A percentile compares a stretch with the other conserved stretches of the same genome.
phyloP scores from a whole-genome alignment of 331 rosid genomes.

The Quercus lobata region DNA sequence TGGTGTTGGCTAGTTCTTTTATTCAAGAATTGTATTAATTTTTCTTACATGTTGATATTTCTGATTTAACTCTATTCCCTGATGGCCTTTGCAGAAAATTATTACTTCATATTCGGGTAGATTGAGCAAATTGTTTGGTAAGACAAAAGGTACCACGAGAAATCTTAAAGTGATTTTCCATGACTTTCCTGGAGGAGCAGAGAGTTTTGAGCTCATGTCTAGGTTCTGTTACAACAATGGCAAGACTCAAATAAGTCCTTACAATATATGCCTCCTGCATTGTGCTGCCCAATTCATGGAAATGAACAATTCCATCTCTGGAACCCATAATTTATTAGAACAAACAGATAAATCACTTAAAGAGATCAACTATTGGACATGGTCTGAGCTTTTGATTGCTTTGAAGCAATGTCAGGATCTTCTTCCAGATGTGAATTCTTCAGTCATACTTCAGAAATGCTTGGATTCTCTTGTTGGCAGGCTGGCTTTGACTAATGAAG shows the following conservation, averaged over 20 bases:
- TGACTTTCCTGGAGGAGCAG: slow-evolving; percentile 92
- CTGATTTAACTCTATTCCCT: slow-evolving; percentile 14
- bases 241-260: slow-evolving; percentile 40
- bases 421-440: slow-evolving; percentile 20
- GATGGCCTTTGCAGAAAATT: slow-evolving; percentile 44
- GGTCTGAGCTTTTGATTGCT: slow-evolving; percentile 66
- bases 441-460: slow-evolving; percentile 49
- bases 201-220: slow-evolving; percentile 66
- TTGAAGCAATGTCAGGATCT: slow-evolving; percentile 65
- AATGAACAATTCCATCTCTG: slow-evolving; percentile 53
- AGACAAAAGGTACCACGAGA: slow-evolving; percentile 35
- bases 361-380: slow-evolving; percentile 73
- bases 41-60: not conserved
- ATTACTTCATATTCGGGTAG: slow-evolving; percentile 64
- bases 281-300: slow-evolving; percentile 73
- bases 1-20: not conserved
- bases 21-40: not conserved
- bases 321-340: slow-evolving; percentile 44
- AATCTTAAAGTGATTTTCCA: slow-evolving; percentile 80
- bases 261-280: slow-evolving; percentile 54
- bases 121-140: slow-evolving; percentile 65
- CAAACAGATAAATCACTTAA: slow-evolving; percentile 56
- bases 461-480: slow-evolving; percentile 64
- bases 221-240: slow-evolving; percentile 71
- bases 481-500: slow-evolving; percentile 54